Conservation (phyloP, 345 rosid species). For the Moricandia arvensis region DNA sequence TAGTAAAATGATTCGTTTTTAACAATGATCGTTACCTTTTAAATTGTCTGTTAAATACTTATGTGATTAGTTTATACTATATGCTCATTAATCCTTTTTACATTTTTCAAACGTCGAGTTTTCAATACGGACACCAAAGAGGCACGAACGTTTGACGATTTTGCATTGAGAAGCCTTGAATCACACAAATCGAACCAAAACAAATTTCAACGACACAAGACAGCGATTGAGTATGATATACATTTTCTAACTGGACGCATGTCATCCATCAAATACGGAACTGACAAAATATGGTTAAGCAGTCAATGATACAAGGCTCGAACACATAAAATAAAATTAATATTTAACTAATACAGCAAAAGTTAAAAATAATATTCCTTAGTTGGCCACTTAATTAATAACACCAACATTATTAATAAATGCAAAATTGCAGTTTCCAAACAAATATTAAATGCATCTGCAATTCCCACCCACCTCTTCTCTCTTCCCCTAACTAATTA, state of each 20-base stretch:
- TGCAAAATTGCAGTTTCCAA: constrained; percentile 49
- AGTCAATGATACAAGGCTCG: constrained; percentile 30
- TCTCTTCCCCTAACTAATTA: constrained; percentile 34
- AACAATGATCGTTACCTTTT: neutral
- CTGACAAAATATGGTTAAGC: constrained; percentile 8
- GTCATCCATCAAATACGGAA: constrained; percentile 9
- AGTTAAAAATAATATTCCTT: constrained; percentile 23
- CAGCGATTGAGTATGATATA: neutral
- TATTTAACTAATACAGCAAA: neutral
- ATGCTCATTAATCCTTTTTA: neutral
- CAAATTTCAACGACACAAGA: constrained; percentile 8
- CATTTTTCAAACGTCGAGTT: neutral
- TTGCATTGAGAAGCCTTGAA: constrained; percentile 1
- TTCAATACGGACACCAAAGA: neutral
- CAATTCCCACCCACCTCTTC: constrained; percentile 60
- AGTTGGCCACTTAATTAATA: neutral
- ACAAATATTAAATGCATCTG: constrained; percentile 82
- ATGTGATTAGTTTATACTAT: neutral
- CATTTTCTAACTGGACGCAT: neutral
- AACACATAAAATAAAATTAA: constrained; percentile 5
- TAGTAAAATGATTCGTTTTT: neutral
- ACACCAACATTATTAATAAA: constrained; percentile 37
- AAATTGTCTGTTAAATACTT: neutral
- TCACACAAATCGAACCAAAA: constrained; percentile 10
- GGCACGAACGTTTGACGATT: neutral